phyloP scores from a whole-genome alignment of 176 grass and related monocot genomes.

The Bonia amplexicaulis region DNA sequence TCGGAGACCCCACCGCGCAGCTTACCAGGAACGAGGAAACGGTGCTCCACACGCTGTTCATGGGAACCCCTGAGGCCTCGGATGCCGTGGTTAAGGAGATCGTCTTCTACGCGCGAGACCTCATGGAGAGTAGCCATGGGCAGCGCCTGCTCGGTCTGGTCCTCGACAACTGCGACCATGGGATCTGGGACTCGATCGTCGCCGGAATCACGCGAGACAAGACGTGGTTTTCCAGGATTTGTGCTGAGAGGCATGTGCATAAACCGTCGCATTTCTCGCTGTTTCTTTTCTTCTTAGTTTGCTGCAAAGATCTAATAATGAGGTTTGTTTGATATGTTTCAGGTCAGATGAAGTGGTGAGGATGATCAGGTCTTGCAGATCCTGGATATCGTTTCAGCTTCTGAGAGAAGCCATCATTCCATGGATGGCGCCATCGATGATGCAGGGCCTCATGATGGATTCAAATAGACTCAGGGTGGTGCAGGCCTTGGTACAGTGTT shows the following conservation, averaged over 20 bases:
- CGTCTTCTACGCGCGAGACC: neutral
- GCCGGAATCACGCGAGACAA: no score
- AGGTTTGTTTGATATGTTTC: neutral
- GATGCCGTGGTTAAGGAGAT: neutral
- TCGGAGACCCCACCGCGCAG: neutral
- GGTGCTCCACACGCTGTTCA: neutral
- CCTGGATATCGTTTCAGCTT: neutral
- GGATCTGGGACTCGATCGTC: no score
- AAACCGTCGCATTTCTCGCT: no score
- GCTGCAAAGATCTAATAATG: neutral
- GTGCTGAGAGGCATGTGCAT: no score
- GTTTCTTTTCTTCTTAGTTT: neutral
- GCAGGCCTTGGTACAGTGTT: neutral
- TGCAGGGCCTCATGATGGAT: neutral
- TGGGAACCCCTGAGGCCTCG: neutral
- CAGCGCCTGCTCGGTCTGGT: neutral
- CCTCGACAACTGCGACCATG: no score
- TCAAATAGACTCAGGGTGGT: neutral
- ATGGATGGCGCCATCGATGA: neutral
- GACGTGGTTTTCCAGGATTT: no score
- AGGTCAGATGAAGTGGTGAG: neutral
- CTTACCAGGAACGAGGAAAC: neutral
- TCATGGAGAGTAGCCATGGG: constrained; percentile 1
- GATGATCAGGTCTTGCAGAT: neutral
- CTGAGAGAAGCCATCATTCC: neutral